A percentile compares a stretch with the other conserved stretches of the same genome.
Evolutionary conservation across 108 stramenopile species (phyloP).

Genomic region (Fragilaria crotonensis): DNA sequence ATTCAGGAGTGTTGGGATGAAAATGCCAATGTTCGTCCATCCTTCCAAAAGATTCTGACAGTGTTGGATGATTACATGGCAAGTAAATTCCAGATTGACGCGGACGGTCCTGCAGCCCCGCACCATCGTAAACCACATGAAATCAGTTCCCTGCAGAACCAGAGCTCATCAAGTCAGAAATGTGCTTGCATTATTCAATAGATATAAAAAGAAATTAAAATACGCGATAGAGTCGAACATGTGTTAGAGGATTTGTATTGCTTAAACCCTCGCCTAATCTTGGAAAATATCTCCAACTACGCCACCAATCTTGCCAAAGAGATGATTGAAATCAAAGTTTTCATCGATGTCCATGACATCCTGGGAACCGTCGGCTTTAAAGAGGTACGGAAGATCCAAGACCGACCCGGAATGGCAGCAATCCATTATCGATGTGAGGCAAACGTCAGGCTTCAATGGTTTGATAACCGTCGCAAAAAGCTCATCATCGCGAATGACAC

Average conservation of each 20-base stretch:
- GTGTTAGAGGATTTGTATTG: no score
- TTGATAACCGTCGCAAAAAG: conserved; percentile 61
- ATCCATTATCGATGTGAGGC: conserved; percentile 35
- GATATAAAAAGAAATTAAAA: no score
- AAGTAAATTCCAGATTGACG: conserved; percentile 5
- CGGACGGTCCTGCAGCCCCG: neutral
- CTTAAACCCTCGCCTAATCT: neutral
- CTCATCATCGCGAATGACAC: conserved; percentile 78
- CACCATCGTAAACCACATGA: neutral
- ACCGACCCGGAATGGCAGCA: conserved; percentile 88
- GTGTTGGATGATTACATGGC: conserved; percentile 34
- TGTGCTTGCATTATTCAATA: neutral
- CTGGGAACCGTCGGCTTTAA: conserved; percentile 39
- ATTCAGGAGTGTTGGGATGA: conserved; percentile 81
- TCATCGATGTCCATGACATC: conserved; percentile 40
- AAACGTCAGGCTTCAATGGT: conserved; percentile 50
- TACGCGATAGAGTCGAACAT: no score
- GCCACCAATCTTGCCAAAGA: conserved; percentile 3
- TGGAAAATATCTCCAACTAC: neutral
- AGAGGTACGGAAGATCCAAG: conserved; percentile 74
- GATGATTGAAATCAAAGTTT: conserved; percentile 25
- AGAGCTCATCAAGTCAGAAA: no score
- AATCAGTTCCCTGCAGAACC: neutral
- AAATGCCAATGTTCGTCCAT: conserved; percentile 57
- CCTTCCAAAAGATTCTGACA: conserved; percentile 58